phyloP scores from a whole-genome alignment of 2,329 filamentous ascomycete genomes.

The Cytospora leucostoma region DNA sequence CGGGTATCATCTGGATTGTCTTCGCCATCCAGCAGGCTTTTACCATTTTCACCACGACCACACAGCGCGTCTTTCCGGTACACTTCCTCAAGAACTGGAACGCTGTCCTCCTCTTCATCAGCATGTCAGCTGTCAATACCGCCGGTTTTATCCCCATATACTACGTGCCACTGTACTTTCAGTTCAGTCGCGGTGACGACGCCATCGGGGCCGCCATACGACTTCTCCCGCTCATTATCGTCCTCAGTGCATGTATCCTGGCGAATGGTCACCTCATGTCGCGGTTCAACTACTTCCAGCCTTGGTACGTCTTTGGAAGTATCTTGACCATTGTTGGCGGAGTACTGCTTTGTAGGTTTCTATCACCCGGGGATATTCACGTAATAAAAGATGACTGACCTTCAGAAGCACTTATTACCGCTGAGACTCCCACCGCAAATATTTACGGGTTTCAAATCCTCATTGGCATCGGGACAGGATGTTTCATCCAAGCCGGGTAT shows the following conservation, averaged over 20 bases:
- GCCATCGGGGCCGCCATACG: slow-evolving; percentile 2
- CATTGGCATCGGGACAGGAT: slow-evolving; percentile 4
- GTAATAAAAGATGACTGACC: not conserved
- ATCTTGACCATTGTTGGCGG: not conserved
- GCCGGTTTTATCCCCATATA: slow-evolving; percentile 13
- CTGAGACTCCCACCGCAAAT: not conserved
- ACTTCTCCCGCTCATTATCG: slow-evolving; percentile 3
- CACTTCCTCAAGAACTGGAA: not conserved
- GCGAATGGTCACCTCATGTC: slow-evolving; percentile 13
- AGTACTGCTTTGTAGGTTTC: slow-evolving; percentile 3
- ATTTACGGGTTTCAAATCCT: slow-evolving; percentile 11
- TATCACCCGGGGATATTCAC: not conserved
- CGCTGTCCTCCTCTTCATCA: slow-evolving; percentile 4
- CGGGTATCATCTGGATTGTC: slow-evolving; percentile 10
- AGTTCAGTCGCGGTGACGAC: slow-evolving; percentile 3
- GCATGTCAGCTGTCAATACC: not conserved
- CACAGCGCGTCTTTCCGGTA: not conserved
- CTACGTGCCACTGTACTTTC: not conserved
- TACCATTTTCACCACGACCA: not conserved
- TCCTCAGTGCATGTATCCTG: slow-evolving; percentile 9
- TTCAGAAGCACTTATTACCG: not conserved
- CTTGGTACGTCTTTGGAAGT: slow-evolving; percentile 11
- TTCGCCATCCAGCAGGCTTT: slow-evolving; percentile 11
- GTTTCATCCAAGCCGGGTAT: slow-evolving; percentile 12
- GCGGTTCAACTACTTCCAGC: slow-evolving; percentile 14